phyloP scores from a whole-genome alignment of 2,329 filamentous ascomycete genomes.

The Cyclaneusma minus region DNA sequence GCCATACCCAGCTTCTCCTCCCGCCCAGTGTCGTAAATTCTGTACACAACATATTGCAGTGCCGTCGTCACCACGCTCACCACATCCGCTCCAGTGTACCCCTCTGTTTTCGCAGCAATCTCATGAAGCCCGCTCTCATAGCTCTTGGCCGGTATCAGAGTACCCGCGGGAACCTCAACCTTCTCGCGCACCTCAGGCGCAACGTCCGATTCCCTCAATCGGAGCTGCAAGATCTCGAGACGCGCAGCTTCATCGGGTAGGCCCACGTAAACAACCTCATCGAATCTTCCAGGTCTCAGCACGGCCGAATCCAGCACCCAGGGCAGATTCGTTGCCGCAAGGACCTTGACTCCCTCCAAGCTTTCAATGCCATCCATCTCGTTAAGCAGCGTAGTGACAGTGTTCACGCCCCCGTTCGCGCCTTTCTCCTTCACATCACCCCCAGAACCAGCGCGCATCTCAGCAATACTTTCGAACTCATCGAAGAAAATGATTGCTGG shows the following conservation, averaged over 20 bases:
- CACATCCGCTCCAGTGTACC: constrained; percentile 78
- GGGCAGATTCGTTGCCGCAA: constrained; percentile 85
- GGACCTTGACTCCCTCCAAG: constrained; percentile 66
- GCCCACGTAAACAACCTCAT: constrained; percentile 72
- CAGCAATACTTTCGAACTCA: constrained; percentile 74
- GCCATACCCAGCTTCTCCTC: too few species aligned
- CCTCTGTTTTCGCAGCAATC: constrained; percentile 51
- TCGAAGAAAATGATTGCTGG: constrained; percentile 96
- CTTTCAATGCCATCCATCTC: constrained; percentile 94
- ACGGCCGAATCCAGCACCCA: constrained; percentile 75
- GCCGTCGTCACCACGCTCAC: constrained; percentile 28
- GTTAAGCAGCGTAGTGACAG: constrained; percentile 76
- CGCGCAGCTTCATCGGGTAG: constrained; percentile 61
- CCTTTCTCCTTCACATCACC: constrained; percentile 26
- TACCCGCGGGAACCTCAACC: constrained; percentile 52
- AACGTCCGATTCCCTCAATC: constrained; percentile 44
- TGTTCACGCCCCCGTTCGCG: constrained; percentile 49
- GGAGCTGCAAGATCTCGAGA: constrained; percentile 59
- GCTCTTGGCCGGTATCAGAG: too few species aligned
- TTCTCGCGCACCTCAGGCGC: too few species aligned
- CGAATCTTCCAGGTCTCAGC: constrained; percentile 72
- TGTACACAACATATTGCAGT: background rate
- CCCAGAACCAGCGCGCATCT: constrained; percentile 29
- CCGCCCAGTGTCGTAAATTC: constrained; percentile 29
- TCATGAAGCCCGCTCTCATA: too few species aligned